Percentiles rank a stretch among this genome's conserved stretches.
These are phyloP conservation scores for Sicyos baderoa DNA, from an alignment of 306 rosid species.

Conservation along the genomic window DNA sequence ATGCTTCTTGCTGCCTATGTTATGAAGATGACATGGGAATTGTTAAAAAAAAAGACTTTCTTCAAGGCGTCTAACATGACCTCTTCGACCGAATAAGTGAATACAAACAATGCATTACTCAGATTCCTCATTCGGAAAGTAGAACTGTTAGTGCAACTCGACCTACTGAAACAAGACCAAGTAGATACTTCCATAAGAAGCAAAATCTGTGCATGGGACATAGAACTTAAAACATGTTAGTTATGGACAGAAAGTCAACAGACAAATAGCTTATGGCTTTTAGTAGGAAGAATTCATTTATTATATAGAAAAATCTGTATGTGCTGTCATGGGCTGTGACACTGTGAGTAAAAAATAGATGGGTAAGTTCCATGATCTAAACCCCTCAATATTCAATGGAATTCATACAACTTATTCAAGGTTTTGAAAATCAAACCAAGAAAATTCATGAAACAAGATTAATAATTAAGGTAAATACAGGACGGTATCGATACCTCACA, in stretches of 20 bases:
- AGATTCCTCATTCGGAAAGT: not conserved
- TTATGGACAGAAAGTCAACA: not conserved
- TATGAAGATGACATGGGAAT: not conserved
- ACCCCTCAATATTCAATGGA: not conserved
- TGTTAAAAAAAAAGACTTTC: not conserved
- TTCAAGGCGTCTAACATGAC: not conserved
- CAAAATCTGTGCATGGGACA: not conserved
- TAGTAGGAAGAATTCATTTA: not conserved
- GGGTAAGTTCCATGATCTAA: not conserved
- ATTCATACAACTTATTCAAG: not conserved
- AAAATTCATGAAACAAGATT: conserved; percentile 12
- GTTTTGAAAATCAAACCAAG: conserved; percentile 3
- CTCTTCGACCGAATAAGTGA: not conserved
- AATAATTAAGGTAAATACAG: not conserved
- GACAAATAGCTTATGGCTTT: not conserved
- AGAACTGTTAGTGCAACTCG: not conserved
- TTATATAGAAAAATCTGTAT: not conserved
- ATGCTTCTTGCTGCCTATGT: not conserved
- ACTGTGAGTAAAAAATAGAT: not conserved
- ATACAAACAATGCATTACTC: not conserved
- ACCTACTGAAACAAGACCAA: not conserved
- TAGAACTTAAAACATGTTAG: not conserved
- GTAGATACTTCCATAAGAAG: not conserved
- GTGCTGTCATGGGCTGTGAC: not conserved
- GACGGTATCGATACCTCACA: conserved; percentile 48